Base-by-base conservation (phyloP, 2,329 filamentous ascomycete genomes). In the Rhexocercosporidium sp. region DNA sequence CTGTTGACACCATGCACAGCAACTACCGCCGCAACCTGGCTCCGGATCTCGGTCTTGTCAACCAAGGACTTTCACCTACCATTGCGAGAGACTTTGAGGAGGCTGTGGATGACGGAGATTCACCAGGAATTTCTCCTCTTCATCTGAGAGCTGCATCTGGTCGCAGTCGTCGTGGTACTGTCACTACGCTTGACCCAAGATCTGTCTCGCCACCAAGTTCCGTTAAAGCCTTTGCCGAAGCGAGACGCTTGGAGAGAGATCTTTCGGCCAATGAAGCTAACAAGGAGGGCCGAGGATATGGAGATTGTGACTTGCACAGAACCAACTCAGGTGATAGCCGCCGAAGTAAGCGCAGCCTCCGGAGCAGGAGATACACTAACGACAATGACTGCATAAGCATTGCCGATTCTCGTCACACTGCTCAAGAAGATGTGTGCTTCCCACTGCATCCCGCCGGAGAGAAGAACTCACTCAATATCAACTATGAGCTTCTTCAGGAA, bases 171-270 rank as follows among this genome's bases (percentile, higher is more conserved):
- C 85, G 86, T 65, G 83, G 79, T 75, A 74, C 85, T 65, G 81
- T 90, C 63, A 85, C 84, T 37, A 87, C 86, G 1, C 79, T 81
- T 27, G 85, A 87, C 25, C 88, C 86, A 57, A 86, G 93, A 64
- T 93, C 92, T 0, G 82, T 88, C 1, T 98, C 96, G 6, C 95
- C 95, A 12, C 96, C 96, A 8, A 99, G 97, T 79, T 99, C 96
- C 0, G 94, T 99, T 61, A 97, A 98, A 79, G 96, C 96, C 3
- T 99, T 99, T 79, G 96, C 96, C 20, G 92, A 96, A 75, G 92
- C 93, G 64, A 91, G 93, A 60, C 92, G 93, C 67, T 90, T 94
- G 67, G 92, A 95, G 77, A 91, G 94, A 51, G 85, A 88, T 57
- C 86, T 87, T 59, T 91, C 89, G 3, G 77, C 87, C 69, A 66